A percentile compares a stretch with the other conserved stretches of the same genome.
phyloP scores from a whole-genome alignment of 2,329 filamentous ascomycete species.

The Colletotrichum tofieldiae region DNA sequence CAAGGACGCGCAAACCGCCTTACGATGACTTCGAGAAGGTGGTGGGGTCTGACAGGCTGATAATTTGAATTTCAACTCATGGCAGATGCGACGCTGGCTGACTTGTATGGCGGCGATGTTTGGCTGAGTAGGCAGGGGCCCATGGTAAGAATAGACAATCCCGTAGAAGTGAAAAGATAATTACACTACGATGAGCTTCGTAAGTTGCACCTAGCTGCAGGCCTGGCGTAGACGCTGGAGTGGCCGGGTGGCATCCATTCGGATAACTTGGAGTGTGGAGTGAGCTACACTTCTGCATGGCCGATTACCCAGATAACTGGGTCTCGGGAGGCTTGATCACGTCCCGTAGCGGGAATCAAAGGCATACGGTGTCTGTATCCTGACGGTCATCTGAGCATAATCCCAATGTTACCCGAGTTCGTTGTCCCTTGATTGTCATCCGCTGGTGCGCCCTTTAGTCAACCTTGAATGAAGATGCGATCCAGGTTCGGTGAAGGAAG shows the following conservation, averaged over 20 bases:
- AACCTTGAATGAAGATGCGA: not conserved
- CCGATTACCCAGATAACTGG: slow-evolving; percentile 9
- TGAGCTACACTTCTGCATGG: not conserved
- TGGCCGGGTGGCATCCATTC: too few species aligned
- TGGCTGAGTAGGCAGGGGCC: too few species aligned
- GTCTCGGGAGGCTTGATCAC: slow-evolving; percentile 4
- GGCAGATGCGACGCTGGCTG: not conserved
- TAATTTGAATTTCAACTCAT: not conserved
- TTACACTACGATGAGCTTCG: not conserved
- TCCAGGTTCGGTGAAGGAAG: not conserved
- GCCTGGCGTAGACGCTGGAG: slow-evolving; percentile 3
- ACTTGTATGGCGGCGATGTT: slow-evolving; percentile 14
- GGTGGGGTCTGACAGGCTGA: slow-evolving; percentile 14
- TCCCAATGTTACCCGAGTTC: not conserved
- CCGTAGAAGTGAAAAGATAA: not conserved
- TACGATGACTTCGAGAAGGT: not conserved
- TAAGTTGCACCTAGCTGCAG: not conserved
- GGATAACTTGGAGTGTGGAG: not conserved
- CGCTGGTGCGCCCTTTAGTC: not conserved
- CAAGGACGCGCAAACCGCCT: slow-evolving; percentile 1
- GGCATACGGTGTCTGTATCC: not conserved
- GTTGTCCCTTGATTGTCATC: not conserved
- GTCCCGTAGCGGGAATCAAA: slow-evolving; percentile 6
- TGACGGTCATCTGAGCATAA: not conserved
- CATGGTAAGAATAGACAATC: not conserved